Evolutionary conservation across 129 eudicot species (phyloP), one percentile per base, ranked within the genome.

Genomic region (Chrysanthemum makinoi): DNA sequence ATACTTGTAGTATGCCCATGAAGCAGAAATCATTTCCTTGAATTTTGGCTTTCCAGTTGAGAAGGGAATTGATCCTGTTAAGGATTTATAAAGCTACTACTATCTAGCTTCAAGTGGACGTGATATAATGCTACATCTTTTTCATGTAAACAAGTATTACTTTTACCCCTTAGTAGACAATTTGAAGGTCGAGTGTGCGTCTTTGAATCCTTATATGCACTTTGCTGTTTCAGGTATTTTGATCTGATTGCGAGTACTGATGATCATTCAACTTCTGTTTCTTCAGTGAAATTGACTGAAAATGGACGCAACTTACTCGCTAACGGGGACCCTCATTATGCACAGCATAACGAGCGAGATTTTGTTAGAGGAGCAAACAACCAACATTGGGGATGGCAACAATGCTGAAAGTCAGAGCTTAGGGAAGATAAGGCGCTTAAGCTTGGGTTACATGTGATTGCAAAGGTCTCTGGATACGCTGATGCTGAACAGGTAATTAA

Each of bases 101-200:
- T 77, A 83, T 26, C 87, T 88, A 73, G 89, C 85, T 74, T 85
- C 96, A 67, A 84, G 91, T 15, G 96, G 96, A 65, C 58, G 59
- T 46, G 96, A 88, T 70, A 80, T 62, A 59, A 83, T 43, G 74
- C 79, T 88, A 77, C 85, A 86, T 83, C 85, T 85, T 64, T 86
- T 76, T 71, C 87, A 83, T 83, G 96, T 79, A 58, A 78, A 76
- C 52, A 88, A 89, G 96, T 22, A 22, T 22, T 22, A 22, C 24
- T 22, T 22, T 22, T 22, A 22, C 24, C 24, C 24, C 24, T 22
- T 65, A 26, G 76, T 66, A 39, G 68, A 79, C 19, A n/a, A 16
- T 56, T 20, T 70, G 65, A 43, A 60, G 59, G 60, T 76, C 14
- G 66, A 35, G 43, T 6, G 17, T 43, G 69, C 4, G 22, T 17